These are phyloP conservation scores for Amauroascus niger DNA, from an alignment of 2,329 filamentous ascomycete species.

Conservation along the genomic window DNA sequence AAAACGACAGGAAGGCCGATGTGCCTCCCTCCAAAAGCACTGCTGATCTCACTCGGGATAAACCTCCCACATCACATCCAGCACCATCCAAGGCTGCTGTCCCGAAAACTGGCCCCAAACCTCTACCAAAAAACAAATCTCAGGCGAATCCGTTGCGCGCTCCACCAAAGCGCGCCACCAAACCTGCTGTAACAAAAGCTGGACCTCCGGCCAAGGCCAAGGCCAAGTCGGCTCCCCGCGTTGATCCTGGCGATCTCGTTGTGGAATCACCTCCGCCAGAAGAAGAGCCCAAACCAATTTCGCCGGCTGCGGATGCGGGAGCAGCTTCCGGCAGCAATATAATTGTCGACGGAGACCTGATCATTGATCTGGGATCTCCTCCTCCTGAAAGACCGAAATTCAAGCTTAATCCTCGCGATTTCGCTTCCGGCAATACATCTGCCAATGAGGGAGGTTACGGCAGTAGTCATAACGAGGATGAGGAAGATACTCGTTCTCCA, in stretches of 20 bases:
- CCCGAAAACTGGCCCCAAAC: conserved; percentile 19
- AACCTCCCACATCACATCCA: conserved; percentile 28
- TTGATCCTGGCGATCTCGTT: conserved; percentile 22
- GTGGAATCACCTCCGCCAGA: conserved; percentile 27
- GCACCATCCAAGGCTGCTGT: conserved; percentile 23
- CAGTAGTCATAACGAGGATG: conserved; percentile 31
- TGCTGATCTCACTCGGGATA: conserved; percentile 30
- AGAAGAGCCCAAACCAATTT: conserved; percentile 25
- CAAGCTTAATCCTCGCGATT: conserved; percentile 34
- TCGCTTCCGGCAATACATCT: conserved; percentile 36
- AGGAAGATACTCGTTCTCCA: conserved; percentile 29
- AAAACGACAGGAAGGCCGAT: conserved; percentile 26
- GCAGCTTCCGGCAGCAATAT: conserved; percentile 36
- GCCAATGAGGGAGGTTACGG: conserved; percentile 27
- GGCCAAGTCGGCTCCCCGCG: conserved; percentile 20
- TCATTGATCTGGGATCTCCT: conserved; percentile 42
- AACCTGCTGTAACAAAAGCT: conserved; percentile 19
- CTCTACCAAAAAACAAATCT: conserved; percentile 17
- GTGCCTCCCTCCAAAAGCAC: conserved; percentile 27
- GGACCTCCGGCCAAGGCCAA: conserved; percentile 19
- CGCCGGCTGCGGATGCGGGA: conserved; percentile 21
- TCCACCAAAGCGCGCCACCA: conserved; percentile 18
- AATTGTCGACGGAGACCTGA: conserved; percentile 39
- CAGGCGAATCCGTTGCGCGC: conserved; percentile 30
- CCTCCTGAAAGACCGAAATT: conserved; percentile 33